These are phyloP conservation scores for Apiospora malaysiana DNA, from an alignment of 2,329 filamentous ascomycete species.

Conservation along the genomic window DNA sequence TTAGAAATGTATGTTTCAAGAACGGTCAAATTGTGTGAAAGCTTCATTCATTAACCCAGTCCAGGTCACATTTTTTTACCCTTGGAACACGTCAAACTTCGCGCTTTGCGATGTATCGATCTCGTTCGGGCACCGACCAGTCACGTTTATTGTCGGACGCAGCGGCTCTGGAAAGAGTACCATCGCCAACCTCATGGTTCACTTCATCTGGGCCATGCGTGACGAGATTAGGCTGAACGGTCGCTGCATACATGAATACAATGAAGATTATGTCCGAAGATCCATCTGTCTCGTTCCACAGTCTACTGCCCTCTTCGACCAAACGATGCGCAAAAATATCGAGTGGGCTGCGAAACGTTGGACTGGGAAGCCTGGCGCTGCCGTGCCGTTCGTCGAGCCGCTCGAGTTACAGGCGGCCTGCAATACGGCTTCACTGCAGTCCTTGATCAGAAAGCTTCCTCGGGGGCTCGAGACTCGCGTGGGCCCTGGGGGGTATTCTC, in stretches of 20 bases:
- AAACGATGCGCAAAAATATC: conserved; percentile 79
- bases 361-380: conserved; percentile 51
- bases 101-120: conserved; percentile 70
- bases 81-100: conserved; percentile 65
- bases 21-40: too few relatives aligned
- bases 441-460: conserved; percentile 70
- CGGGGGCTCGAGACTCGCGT: conserved; percentile 74
- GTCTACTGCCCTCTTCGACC: conserved; percentile 79
- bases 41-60: conserved; percentile 19
- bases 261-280: conserved; percentile 61
- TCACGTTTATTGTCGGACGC: conserved; percentile 81
- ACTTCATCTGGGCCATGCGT: conserved; percentile 71
- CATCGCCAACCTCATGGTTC: conserved; percentile 77
- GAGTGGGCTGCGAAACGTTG: conserved; percentile 70
- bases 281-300: conserved; percentile 87
- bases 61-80: conserved; percentile 84
- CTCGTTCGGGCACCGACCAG: conserved; percentile 72
- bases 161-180: conserved; percentile 96
- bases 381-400: neutral
- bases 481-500: conserved; percentile 68
- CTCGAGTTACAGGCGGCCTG: neutral
- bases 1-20: neutral
- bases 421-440: conserved; percentile 70
- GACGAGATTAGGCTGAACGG: conserved; percentile 63
- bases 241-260: neutral